phyloP scores from a whole-genome alignment of 2,329 filamentous ascomycete genomes.

The Pezicula carpinea region DNA sequence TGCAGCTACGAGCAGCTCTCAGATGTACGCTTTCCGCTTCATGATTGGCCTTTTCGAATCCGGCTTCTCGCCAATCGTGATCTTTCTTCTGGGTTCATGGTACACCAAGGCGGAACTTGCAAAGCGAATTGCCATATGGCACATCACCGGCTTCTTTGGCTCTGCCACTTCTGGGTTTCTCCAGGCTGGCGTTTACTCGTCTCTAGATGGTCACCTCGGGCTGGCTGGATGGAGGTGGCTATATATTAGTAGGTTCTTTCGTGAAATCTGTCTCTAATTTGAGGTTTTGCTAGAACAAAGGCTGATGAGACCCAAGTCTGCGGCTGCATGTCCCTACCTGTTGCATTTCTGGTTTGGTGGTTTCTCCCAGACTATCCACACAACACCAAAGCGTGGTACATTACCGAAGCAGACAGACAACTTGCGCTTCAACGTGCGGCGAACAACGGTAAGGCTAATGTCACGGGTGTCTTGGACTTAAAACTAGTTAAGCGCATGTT shows the following conservation, averaged over 20 bases:
- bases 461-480: not conserved
- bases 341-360: not conserved
- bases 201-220: conserved; percentile 36
- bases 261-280: too few relatives aligned
- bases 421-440: not conserved
- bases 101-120: conserved; percentile 54
- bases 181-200: conserved; percentile 35
- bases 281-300: not conserved
- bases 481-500: not conserved
- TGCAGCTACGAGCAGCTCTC: conserved; percentile 41
- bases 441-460: not conserved
- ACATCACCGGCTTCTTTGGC: conserved; percentile 50
- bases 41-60: conserved; percentile 50
- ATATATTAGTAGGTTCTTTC: conserved; percentile 24
- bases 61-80: conserved; percentile 49
- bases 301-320: not conserved
- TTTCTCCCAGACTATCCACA: not conserved
- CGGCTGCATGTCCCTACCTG: not conserved
- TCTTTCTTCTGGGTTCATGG: conserved; percentile 55
- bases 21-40: conserved; percentile 54
- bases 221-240: conserved; percentile 44
- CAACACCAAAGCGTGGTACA: not conserved
- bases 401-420: not conserved
- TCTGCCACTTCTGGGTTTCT: conserved; percentile 56
- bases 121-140: conserved; percentile 55